A percentile compares a stretch with the other conserved stretches of the same genome.
Evolutionary conservation across 2,329 filamentous ascomycete genomes (phyloP).

Genomic region (Hirsutella minnesotensis): DNA sequence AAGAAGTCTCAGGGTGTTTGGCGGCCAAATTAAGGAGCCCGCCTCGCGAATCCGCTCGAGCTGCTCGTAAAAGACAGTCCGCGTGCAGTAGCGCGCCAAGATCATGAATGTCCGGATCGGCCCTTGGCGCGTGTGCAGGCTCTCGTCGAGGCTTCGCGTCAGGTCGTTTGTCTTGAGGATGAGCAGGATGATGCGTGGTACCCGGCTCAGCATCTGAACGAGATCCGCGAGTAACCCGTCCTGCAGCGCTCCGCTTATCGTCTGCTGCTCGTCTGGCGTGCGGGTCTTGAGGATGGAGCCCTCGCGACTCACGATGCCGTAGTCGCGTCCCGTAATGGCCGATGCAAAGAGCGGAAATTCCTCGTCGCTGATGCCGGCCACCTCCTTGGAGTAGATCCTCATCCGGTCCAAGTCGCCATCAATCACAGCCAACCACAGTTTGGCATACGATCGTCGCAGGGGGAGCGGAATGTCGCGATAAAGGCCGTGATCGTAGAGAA

Average conservation of each 20-base stretch:
- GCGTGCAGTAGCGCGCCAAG: conserved; percentile 54
- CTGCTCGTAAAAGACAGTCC: conserved; percentile 54
- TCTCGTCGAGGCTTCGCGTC: conserved; percentile 87
- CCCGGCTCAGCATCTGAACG: conserved; percentile 75
- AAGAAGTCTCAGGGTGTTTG: conserved; percentile 41
- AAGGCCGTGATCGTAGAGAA: conserved; percentile 92
- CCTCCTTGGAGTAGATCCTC: conserved; percentile 79
- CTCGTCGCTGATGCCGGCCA: conserved; percentile 77
- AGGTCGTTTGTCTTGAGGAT: conserved; percentile 98
- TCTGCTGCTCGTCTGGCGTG: conserved; percentile 67
- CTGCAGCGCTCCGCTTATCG: conserved; percentile 72
- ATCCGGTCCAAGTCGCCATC: conserved; percentile 77
- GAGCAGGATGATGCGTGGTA: conserved; percentile 83
- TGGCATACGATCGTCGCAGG: conserved; percentile 78
- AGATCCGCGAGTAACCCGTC: conserved; percentile 83
- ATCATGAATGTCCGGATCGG: conserved; percentile 57
- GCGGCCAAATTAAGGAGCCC: conserved; percentile 47
- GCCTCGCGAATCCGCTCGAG: conserved; percentile 41
- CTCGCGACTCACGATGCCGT: conserved; percentile 56
- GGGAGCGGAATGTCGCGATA: conserved; percentile 81
- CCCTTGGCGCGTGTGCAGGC: conserved; percentile 60
- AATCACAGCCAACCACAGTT: conserved; percentile 93
- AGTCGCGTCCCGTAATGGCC: conserved; percentile 92
- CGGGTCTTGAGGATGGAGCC: conserved; percentile 46
- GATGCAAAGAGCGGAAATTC: conserved; percentile 93